Evolutionary conservation across 1,284 basidiomycete genomes (phyloP).

Genomic region (Puccinia triticina): DNA sequence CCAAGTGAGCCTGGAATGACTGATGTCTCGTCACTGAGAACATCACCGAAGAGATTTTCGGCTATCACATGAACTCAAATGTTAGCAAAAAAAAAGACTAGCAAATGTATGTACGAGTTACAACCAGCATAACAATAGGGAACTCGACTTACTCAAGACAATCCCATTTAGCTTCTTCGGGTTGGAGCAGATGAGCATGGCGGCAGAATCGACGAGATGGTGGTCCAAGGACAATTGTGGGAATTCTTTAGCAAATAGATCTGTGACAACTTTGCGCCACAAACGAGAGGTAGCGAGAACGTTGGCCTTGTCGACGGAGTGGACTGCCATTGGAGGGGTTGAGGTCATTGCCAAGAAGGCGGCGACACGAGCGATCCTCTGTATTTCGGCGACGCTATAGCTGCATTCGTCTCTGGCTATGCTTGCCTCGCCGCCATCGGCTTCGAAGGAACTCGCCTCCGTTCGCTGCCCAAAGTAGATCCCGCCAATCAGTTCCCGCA

Average conservation of each 20-base stretch:
- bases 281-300: constrained; percentile 92
- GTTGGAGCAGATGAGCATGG: constrained; percentile 91
- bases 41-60: constrained; percentile 95
- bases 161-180: constrained; percentile 95
- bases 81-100: no score
- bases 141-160: constrained; percentile 66
- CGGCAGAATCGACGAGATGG: constrained; percentile 86
- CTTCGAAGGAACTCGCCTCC: constrained; percentile 69
- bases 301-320: constrained; percentile 98
- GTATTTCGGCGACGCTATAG: constrained; percentile 87
- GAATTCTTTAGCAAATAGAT: constrained; percentile 79
- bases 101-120: no score
- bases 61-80: constrained; percentile 59
- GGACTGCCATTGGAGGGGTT: constrained; percentile 85
- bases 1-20: constrained; percentile 98
- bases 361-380: constrained; percentile 93
- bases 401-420: constrained; percentile 73
- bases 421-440: constrained; percentile 62
- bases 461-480: constrained; percentile 90
- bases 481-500: constrained; percentile 76
- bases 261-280: constrained; percentile 88
- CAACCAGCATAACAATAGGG: no score
- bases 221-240: constrained; percentile 84
- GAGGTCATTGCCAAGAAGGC: constrained; percentile 83
- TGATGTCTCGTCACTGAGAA: constrained; percentile 86